A percentile compares a stretch with the other conserved stretches of the same genome.
phyloP scores from a whole-genome alignment of 768 basidiomycete genomes.

The Pleurotus cornucopiae region DNA sequence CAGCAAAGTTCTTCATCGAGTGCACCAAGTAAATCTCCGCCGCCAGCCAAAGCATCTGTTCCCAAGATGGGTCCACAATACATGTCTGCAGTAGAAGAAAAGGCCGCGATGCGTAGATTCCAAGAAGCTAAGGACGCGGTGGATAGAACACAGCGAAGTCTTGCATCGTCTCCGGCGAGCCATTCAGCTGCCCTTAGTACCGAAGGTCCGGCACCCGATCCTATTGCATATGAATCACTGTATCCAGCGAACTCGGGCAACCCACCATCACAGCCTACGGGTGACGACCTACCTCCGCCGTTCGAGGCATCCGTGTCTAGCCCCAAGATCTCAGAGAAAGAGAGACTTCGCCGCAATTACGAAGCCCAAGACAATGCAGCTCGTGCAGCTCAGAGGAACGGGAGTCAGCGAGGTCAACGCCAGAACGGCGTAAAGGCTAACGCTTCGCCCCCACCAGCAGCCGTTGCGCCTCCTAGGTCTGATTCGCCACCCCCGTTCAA shows the following conservation, averaged over 20 bases:
- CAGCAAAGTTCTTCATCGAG: constrained; percentile 12
- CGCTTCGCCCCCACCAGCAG: neutral
- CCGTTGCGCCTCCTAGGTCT: constrained; percentile 19
- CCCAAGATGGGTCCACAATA: constrained; percentile 38
- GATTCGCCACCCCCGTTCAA: constrained; percentile 20
- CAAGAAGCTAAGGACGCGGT: constrained; percentile 72
- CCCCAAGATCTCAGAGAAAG: constrained; percentile 59
- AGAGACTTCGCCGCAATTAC: constrained; percentile 55
- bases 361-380: constrained; percentile 66
- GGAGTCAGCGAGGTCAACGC: constrained; percentile 7
- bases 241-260: constrained; percentile 38
- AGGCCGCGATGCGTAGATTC: constrained; percentile 63
- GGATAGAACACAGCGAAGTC: constrained; percentile 46
- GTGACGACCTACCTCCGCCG: constrained; percentile 46
- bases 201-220: constrained; percentile 23
- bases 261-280: constrained; percentile 25
- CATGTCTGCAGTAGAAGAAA: constrained; percentile 68
- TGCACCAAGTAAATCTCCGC: constrained; percentile 15
- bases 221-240: constrained; percentile 60
- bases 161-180: constrained; percentile 13
- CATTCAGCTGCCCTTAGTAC: neutral
- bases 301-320: constrained; percentile 36
- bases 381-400: constrained; percentile 20
- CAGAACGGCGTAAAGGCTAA: constrained; percentile 9
- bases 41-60: constrained; percentile 11